Conservation (phyloP, 176 grass and related monocot genomes). For the Carex cristatella region DNA sequence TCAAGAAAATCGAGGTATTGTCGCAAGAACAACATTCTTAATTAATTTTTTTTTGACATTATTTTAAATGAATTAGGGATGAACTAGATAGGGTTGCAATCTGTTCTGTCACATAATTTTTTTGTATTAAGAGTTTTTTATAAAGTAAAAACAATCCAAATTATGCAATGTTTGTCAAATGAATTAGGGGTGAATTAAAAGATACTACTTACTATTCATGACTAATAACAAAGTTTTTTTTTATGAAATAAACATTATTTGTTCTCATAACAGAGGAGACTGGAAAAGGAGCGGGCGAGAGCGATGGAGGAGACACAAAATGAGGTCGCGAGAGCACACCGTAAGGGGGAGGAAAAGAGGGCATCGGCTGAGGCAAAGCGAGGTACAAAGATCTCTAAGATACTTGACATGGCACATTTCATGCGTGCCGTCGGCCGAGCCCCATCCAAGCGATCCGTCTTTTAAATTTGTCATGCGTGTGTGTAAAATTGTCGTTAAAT, state of each 20-base stretch:
- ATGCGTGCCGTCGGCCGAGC: conserved; percentile 89
- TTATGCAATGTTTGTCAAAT: not conserved
- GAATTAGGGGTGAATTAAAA: not conserved
- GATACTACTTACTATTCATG: not conserved
- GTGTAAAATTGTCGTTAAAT: not conserved
- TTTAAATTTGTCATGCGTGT: conserved; percentile 33
- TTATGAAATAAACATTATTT: not conserved
- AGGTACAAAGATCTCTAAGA: conserved; percentile 82
- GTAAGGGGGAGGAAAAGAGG: conserved; percentile 88
- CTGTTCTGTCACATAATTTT: too few relatives aligned
- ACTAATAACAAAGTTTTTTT: not conserved
- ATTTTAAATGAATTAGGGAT: not conserved
- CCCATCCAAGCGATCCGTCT: conserved; percentile 81
- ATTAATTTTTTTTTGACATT: not conserved
- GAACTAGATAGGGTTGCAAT: too few relatives aligned
- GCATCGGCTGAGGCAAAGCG: conserved; percentile 88
- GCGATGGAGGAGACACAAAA: conserved; percentile 92
- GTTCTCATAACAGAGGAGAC: conserved; percentile 43
- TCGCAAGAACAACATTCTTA: not conserved
- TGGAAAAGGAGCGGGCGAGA: conserved; percentile 85
- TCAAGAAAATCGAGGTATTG: conserved; percentile 90
- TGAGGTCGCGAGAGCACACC: conserved; percentile 70
- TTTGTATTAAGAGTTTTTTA: too few relatives aligned
- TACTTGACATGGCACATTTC: conserved; percentile 74
- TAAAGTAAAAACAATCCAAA: too few relatives aligned